Percentiles rank a stretch among this genome's conserved stretches.
Evolutionary conservation across 176 grass and related monocot genomes (phyloP).

Genomic region (Rhynchospora pubera): DNA sequence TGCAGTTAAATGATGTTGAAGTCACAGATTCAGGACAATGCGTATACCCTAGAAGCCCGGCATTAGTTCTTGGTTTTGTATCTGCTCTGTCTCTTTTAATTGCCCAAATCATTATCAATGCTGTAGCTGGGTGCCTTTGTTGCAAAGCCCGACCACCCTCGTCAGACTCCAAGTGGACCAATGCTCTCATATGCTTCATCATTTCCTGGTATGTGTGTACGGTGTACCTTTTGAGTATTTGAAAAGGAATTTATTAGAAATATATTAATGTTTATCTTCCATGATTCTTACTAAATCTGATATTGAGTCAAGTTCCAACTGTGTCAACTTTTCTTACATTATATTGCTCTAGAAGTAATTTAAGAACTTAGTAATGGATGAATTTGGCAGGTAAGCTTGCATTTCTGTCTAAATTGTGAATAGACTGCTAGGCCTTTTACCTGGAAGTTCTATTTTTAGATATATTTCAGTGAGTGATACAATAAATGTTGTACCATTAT

Average conservation of each 20-base stretch:
- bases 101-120: constrained; percentile 39
- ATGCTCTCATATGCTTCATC: constrained; percentile 35
- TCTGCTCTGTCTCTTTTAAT: constrained; percentile 33
- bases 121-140: constrained; percentile 41
- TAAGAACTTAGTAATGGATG: background rate
- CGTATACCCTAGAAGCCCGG: constrained; percentile 35
- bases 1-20: constrained; percentile 29
- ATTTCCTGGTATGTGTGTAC: constrained; percentile 36
- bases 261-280: background rate
- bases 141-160: constrained; percentile 34
- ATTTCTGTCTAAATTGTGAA: background rate
- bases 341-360: background rate
- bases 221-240: background rate
- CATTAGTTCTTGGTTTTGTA: constrained; percentile 26
- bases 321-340: constrained; percentile 2
- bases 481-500: background rate
- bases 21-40: constrained; percentile 17
- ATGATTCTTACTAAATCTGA: background rate
- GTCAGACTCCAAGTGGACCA: constrained; percentile 27
- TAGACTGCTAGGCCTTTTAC: background rate
- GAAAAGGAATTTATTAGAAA: background rate
- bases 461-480: background rate
- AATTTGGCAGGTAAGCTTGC: background rate
- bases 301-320: background rate
- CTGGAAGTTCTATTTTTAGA: background rate